Conservation (phyloP, 352 stramenopile species). For the Pythium scleroteichum region DNA sequence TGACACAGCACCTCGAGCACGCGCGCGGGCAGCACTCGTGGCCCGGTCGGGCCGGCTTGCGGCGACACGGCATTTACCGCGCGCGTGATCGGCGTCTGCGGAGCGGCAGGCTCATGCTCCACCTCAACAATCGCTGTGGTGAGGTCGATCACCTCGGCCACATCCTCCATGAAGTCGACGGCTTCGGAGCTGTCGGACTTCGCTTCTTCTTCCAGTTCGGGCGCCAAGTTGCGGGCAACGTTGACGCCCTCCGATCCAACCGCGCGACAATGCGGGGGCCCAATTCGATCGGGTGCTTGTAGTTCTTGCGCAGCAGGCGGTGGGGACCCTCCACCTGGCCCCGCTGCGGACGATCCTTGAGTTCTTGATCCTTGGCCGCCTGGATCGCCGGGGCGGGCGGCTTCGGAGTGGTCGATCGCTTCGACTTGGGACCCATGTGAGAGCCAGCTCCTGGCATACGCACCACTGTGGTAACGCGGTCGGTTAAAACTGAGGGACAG, state of each 20-base stretch:
- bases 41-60: neutral
- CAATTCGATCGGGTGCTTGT: neutral
- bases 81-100: neutral
- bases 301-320: neutral
- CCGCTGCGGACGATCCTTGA: neutral
- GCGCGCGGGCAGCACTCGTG: neutral
- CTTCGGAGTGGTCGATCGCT: neutral
- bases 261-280: neutral
- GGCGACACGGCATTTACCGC: slow-evolving; percentile 3
- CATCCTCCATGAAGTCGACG: neutral
- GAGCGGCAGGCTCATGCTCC: neutral
- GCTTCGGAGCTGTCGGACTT: neutral
- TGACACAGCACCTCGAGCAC: slow-evolving; percentile 3
- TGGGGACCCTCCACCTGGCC: neutral
- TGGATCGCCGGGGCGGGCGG: neutral
- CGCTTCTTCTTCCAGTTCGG: slow-evolving; percentile 6
- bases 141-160: neutral
- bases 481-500: no score
- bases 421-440: neutral
- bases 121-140: no score
- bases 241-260: slow-evolving; percentile 4
- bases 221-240: slow-evolving; percentile 5
- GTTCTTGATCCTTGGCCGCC: neutral
- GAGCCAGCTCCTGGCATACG: slow-evolving; percentile 3
- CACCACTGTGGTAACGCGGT: slow-evolving; percentile 12